Base-by-base conservation (phyloP, 2,329 filamentous ascomycete genomes). In the Colletotrichum destructivum region DNA sequence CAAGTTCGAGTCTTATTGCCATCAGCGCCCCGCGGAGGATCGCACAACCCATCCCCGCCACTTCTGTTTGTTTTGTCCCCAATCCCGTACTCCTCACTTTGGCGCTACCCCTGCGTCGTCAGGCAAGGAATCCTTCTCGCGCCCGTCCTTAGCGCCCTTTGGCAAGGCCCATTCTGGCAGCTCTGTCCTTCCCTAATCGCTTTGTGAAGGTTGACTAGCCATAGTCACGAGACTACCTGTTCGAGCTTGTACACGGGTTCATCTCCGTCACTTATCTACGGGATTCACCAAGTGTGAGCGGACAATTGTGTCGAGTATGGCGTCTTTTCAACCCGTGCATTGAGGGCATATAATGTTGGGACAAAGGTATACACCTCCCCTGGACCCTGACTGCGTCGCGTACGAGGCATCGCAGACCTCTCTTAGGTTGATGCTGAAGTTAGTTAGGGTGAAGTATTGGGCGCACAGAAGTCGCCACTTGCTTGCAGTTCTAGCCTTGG, bases 121-220 rank as follows among this genome's bases (percentile, higher is more conserved):
- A 35, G 35, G 21, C 44, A 59, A 31, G 31, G 63, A 35, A 42
- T 31, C 15, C 2, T 56, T 15, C 31, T 62, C 11, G 47, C 26
- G 15, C 47, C 26, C 16, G 18, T 9, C 26, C 42, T 21, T n/a
- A 52, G 35, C 42, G 4, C 6, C 15, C 16, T 38, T 46, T 56
- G 56, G 64, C 64, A 61, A 52, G 11, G 51, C 55, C 56, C 42
- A 66, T 44, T 21, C n/a, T 23, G 57, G 49, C 40, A 67, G 23
- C 52, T 42, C 65, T 40, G 57, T 46, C 16, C 21, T 35, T 18
- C 9, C 51, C 31, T 31, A 7, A 9, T 1, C 31, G 31, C 31
- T 11, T 21, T 21, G n/a, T 12, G n/a, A 12, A 21, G 8, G 7
- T 49, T 6, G 46, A 49, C 9, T n/a, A 46, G 18, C 44, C 7